Conservation (phyloP, 768 basidiomycete species). For the Sarcomyxa edulis region DNA sequence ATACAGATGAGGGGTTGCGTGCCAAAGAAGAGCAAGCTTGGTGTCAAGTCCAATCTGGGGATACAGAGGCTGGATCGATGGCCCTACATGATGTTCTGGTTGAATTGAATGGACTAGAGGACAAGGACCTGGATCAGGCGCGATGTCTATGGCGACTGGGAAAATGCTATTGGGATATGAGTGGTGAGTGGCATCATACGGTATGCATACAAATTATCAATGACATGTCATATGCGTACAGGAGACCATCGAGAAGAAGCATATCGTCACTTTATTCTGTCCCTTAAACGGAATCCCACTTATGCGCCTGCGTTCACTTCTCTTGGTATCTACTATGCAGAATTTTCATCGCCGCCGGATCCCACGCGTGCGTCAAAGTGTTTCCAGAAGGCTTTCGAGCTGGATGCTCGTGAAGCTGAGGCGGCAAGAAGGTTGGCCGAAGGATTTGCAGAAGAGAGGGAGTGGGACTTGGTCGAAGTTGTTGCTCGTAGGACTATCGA, state of each 20-base stretch:
- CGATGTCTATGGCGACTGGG: slow-evolving; percentile 86
- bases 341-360: slow-evolving; percentile 67
- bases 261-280: slow-evolving; percentile 72
- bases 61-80: slow-evolving; percentile 38
- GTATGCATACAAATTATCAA: slow-evolving; percentile 1
- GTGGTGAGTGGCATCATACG: slow-evolving; percentile 40
- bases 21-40: slow-evolving; percentile 83
- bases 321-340: slow-evolving; percentile 84
- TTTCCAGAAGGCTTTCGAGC: slow-evolving; percentile 97
- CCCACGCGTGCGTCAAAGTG: slow-evolving; percentile 86
- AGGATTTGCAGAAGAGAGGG: slow-evolving; percentile 87
- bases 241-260: slow-evolving; percentile 54
- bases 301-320: slow-evolving; percentile 94
- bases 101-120: slow-evolving; percentile 38
- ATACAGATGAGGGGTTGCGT: slow-evolving; percentile 44
- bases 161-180: slow-evolving; percentile 64
- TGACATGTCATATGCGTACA: slow-evolving; percentile 18
- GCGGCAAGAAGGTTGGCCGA: slow-evolving; percentile 82
- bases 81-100: slow-evolving; percentile 45
- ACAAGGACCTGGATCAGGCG: slow-evolving; percentile 56
- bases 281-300: slow-evolving; percentile 67
- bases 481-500: slow-evolving; percentile 92
- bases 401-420: slow-evolving; percentile 83
- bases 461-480: slow-evolving; percentile 95
- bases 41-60: slow-evolving; percentile 61